phyloP scores from a whole-genome alignment of 306 rosid genomes.

The Cucumis melo region DNA sequence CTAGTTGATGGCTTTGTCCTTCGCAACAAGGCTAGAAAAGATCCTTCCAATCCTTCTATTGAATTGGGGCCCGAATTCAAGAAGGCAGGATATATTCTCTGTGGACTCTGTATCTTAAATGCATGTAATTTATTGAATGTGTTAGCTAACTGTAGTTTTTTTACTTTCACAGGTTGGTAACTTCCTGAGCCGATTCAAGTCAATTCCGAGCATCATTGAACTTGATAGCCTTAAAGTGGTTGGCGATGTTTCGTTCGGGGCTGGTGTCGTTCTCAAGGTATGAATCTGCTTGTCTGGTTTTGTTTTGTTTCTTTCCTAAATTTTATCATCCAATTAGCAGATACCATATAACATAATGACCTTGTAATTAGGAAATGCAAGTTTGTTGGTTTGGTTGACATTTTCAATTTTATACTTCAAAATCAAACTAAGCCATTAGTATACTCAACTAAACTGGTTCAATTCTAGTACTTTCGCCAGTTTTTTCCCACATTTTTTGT shows the following conservation, averaged over 20 bases:
- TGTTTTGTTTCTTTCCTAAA: not conserved
- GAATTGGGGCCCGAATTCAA: constrained; percentile 97
- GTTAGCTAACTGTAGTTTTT: constrained; percentile 12
- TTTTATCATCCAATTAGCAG: not conserved
- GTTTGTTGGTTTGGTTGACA: not conserved
- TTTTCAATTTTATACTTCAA: not conserved
- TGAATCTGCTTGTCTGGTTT: not conserved
- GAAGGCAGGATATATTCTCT: constrained; percentile 39
- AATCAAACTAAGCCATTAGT: not conserved
- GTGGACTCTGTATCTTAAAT: not conserved
- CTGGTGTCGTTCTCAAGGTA: constrained; percentile 75
- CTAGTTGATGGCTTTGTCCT: constrained; percentile 54
- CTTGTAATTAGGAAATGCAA: not conserved
- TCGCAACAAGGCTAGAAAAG: constrained; percentile 53
- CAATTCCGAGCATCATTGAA: constrained; percentile 83
- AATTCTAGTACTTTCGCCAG: not conserved
- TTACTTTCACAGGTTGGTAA: constrained; percentile 42
- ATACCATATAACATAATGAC: not conserved
- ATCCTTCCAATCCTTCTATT: constrained; percentile 78
- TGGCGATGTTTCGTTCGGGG: constrained; percentile 95
- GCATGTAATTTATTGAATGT: not conserved
- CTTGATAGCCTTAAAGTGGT: constrained; percentile 78
- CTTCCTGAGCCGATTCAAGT: constrained; percentile 78
- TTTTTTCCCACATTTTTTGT: not conserved
- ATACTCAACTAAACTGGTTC: not conserved